phyloP scores from a whole-genome alignment of 140 eudicot genomes.

The Stevia rebaudiana region DNA sequence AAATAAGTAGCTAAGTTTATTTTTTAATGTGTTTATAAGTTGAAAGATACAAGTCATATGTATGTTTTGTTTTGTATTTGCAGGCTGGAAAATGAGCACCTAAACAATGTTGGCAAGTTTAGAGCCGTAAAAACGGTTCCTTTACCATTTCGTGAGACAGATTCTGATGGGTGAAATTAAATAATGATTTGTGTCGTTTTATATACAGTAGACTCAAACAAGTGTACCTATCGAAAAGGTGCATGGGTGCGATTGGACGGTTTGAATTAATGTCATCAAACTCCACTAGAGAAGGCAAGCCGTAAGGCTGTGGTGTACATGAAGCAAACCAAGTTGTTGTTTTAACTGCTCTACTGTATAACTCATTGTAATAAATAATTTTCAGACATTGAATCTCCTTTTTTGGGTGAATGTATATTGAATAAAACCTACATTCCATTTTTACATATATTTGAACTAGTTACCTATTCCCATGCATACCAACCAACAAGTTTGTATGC shows the following conservation, averaged over 20 bases:
- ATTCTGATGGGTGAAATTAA: slow-evolving; percentile 61
- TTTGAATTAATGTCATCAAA: slow-evolving; percentile 6
- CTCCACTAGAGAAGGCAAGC: slow-evolving; percentile 7
- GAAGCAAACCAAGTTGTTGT: slow-evolving; percentile 17
- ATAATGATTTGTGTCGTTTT: neutral
- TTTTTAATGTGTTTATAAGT: neutral
- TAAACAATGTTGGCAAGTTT: slow-evolving; percentile 81
- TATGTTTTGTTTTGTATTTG: neutral
- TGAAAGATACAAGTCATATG: neutral
- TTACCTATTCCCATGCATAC: too few relatives aligned
- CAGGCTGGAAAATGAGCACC: slow-evolving; percentile 91
- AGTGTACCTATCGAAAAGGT: too few relatives aligned
- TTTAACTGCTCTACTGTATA: slow-evolving; percentile 1
- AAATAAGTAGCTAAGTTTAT: neutral
- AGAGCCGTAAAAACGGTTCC: slow-evolving; percentile 91
- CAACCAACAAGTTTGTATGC: too few relatives aligned
- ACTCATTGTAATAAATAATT: slow-evolving; percentile 15
- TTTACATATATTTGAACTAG: neutral
- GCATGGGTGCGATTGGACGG: slow-evolving; percentile 11
- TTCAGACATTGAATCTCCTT: slow-evolving; percentile 12
- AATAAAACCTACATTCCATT: slow-evolving; percentile 21
- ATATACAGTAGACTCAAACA: neutral
- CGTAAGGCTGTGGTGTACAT: slow-evolving; percentile 19
- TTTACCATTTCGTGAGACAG: slow-evolving; percentile 72
- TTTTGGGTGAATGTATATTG: slow-evolving; percentile 17